Evolutionary conservation across 2,329 filamentous ascomycete genomes (phyloP).

Genomic region (Monosporascus sp.): DNA sequence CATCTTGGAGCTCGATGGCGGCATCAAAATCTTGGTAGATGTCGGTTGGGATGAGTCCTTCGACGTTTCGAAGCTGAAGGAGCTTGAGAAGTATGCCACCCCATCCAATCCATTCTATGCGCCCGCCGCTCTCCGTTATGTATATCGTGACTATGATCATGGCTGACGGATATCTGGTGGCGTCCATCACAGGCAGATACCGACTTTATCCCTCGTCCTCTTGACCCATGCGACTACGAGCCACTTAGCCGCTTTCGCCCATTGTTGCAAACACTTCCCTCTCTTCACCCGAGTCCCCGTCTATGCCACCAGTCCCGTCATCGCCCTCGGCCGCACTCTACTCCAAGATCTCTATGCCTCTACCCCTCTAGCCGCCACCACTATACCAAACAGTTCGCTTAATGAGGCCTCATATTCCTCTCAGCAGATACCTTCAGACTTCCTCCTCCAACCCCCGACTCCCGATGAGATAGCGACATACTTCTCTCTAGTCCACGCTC

Average conservation of each 20-base stretch:
- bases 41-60: slow-evolving; percentile 96
- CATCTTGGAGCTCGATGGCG: slow-evolving; percentile 92
- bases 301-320: slow-evolving; percentile 90
- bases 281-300: slow-evolving; percentile 87
- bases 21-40: slow-evolving; percentile 90
- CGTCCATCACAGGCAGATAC: slow-evolving; percentile 61
- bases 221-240: slow-evolving; percentile 89
- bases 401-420: slow-evolving; percentile 54
- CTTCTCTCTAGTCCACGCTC: slow-evolving; percentile 81
- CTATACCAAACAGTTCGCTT: slow-evolving; percentile 70
- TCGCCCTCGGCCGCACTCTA: slow-evolving; percentile 84
- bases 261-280: slow-evolving; percentile 95
- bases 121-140: slow-evolving; percentile 1
- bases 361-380: slow-evolving; percentile 79
- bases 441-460: slow-evolving; percentile 66
- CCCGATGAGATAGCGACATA: slow-evolving; percentile 86
- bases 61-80: slow-evolving; percentile 72
- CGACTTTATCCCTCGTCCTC: slow-evolving; percentile 87
- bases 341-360: slow-evolving; percentile 90
- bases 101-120: neutral
- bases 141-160: neutral
- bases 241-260: slow-evolving; percentile 88
- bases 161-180: slow-evolving; percentile 13
- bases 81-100: slow-evolving; percentile 74
- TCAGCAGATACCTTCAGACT: slow-evolving; percentile 48